These are phyloP conservation scores for Nakazawaea laoshanensis DNA, from an alignment of 805 yeast genomes.

Conservation along the genomic window DNA sequence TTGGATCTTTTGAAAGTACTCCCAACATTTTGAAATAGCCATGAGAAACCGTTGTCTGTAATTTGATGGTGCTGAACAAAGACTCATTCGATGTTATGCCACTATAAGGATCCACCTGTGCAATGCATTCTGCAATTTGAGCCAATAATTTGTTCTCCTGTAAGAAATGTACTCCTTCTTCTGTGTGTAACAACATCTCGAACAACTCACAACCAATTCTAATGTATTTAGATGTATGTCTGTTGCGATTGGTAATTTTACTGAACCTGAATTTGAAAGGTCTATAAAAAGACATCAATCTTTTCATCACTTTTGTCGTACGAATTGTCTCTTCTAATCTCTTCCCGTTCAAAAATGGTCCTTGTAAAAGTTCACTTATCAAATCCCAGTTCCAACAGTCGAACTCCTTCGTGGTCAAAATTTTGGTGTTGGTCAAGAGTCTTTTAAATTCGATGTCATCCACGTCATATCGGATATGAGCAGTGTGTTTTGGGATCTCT, in stretches of 20 bases:
- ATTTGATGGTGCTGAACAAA: constrained; percentile 50
- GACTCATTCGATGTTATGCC: constrained; percentile 71
- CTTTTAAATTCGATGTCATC: constrained; percentile 65
- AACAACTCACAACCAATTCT: constrained; percentile 71
- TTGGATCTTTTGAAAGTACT: constrained; percentile 45
- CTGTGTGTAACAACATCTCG: constrained; percentile 49
- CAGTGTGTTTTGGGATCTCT: too few species aligned
- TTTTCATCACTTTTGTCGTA: constrained; percentile 78
- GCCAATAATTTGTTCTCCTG: constrained; percentile 71
- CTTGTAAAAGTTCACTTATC: constrained; percentile 63
- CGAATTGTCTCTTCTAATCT: constrained; percentile 70
- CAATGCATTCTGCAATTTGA: constrained; percentile 83
- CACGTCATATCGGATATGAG: constrained; percentile 1
- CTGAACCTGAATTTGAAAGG: constrained; percentile 86
- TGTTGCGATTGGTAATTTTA: constrained; percentile 34
- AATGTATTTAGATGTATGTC: constrained; percentile 47
- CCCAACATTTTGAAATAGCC: constrained; percentile 83
- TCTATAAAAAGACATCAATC: constrained; percentile 78
- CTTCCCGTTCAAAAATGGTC: constrained; percentile 68
- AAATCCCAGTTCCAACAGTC: constrained; percentile 85
- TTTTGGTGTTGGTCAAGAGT: constrained; percentile 59
- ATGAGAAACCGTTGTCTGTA: constrained; percentile 55
- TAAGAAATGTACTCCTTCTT: constrained; percentile 61
- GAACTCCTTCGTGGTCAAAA: constrained; percentile 70
- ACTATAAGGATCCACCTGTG: constrained; percentile 74